Evolutionary conservation across 225 moss, liverwort and hornwort genomes (phyloP).

Genomic region (Takakia lepidozioides): DNA sequence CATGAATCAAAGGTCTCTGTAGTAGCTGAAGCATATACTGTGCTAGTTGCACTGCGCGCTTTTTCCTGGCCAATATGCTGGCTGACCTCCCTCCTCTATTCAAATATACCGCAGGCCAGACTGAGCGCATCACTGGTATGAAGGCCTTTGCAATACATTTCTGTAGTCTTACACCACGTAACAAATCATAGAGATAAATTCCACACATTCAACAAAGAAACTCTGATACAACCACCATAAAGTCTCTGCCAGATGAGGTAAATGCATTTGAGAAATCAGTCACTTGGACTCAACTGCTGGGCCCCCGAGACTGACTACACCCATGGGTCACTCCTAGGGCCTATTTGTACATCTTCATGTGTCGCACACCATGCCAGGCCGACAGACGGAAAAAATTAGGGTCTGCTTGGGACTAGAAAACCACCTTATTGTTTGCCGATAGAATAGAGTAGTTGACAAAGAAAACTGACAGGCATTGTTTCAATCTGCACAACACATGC

Average conservation of each 20-base stretch:
- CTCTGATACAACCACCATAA: background rate
- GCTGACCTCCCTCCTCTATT: constrained; percentile 39
- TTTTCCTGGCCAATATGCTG: constrained; percentile 45
- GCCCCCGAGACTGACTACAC: no score
- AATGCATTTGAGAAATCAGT: no score
- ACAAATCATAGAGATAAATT: no score
- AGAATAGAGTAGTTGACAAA: constrained; percentile 70
- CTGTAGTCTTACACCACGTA: constrained; percentile 17
- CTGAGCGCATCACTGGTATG: constrained; percentile 68
- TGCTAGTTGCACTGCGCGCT: constrained; percentile 64
- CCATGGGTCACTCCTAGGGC: no score
- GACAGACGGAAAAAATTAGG: no score
- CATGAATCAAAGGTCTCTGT: constrained; percentile 42
- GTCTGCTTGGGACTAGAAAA: no score
- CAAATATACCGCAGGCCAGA: constrained; percentile 77
- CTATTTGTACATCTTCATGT: no score
- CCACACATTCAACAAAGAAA: background rate
- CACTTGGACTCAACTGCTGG: no score
- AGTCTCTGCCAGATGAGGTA: no score
- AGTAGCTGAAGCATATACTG: constrained; percentile 80
- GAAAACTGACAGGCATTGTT: constrained; percentile 79
- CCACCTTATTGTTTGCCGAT: constrained; percentile 77
- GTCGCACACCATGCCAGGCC: no score
- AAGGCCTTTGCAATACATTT: constrained; percentile 69
- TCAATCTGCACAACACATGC: constrained; percentile 34